Conservation (phyloP, 208 protist species). For the Leishmania turanica region DNA sequence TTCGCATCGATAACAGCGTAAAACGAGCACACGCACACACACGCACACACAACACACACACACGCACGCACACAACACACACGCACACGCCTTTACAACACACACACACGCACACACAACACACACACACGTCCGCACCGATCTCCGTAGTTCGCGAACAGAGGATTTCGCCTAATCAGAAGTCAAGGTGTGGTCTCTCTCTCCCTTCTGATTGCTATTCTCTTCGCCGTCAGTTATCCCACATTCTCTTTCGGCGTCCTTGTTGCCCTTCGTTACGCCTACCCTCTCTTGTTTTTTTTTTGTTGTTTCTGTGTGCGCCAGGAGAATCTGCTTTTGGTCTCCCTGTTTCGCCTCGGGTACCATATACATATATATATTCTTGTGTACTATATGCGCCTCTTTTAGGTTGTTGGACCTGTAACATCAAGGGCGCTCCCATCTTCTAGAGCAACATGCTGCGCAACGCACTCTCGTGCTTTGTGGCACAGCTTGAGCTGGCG, state of each 20-base stretch:
- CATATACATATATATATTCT: too few species aligned
- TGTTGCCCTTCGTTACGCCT: background rate
- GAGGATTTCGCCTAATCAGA: background rate
- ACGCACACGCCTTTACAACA: too few species aligned
- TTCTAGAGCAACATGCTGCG: conserved; percentile 4
- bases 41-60: background rate
- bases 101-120: background rate
- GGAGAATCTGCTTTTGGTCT: too few species aligned
- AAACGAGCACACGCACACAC: too few species aligned
- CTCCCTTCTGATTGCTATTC: background rate
- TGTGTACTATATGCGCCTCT: background rate
- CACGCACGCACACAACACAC: background rate
- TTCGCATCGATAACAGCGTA: background rate
- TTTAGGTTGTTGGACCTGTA: background rate
- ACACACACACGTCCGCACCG: background rate
- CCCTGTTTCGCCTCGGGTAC: too few species aligned
- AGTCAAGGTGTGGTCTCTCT: background rate
- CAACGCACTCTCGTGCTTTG: conserved; percentile 12
- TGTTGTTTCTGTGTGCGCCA: background rate
- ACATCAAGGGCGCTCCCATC: background rate
- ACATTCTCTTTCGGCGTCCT: background rate
- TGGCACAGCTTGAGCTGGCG: conserved; percentile 33
- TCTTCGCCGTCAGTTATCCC: background rate
- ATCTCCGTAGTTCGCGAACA: background rate
- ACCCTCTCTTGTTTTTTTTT: conserved; percentile 2